Evolutionary conservation across 2,329 filamentous ascomycete species (phyloP).

Genomic region (Fusarium sp.): DNA sequence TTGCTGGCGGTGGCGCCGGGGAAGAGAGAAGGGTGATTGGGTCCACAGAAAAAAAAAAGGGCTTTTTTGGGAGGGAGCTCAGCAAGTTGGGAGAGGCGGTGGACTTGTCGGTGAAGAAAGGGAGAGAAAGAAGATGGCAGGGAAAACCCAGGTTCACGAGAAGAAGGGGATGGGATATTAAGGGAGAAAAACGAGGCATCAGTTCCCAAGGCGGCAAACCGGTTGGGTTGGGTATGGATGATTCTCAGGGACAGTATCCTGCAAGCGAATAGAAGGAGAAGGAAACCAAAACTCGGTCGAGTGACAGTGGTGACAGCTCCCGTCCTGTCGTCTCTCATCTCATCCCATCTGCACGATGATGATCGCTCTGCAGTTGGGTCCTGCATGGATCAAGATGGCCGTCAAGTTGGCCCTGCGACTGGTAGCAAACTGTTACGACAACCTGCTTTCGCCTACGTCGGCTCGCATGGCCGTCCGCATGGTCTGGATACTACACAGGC

Average conservation of each 20-base stretch:
- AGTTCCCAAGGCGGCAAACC: constrained; percentile 27
- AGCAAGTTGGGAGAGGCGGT: constrained; percentile 28
- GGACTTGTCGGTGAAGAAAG: constrained; percentile 41
- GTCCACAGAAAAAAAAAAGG: constrained; percentile 22
- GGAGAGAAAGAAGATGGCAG: neutral
- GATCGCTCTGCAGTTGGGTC: constrained; percentile 33
- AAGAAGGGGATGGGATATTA: constrained; percentile 1
- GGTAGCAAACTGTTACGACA: neutral
- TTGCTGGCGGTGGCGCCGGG: constrained; percentile 35
- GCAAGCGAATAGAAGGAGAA: constrained; percentile 22
- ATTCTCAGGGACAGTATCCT: constrained; percentile 37
- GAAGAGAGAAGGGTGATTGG: constrained; percentile 16
- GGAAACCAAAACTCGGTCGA: neutral
- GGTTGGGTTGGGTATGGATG: constrained; percentile 22
- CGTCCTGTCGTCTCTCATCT: neutral
- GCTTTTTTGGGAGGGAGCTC: constrained; percentile 13
- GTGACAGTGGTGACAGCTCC: constrained; percentile 8
- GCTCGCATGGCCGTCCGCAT: neutral
- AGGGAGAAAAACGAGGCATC: neutral
- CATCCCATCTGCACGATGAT: constrained; percentile 38
- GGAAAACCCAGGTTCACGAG: constrained; percentile 28
- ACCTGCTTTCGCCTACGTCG: neutral
- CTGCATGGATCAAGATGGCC: constrained; percentile 23
- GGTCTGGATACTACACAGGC: neutral
- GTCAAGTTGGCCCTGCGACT: neutral